phyloP scores from a whole-genome alignment of 2,329 filamentous ascomycete species.

The Aurifilum marmelostoma region DNA sequence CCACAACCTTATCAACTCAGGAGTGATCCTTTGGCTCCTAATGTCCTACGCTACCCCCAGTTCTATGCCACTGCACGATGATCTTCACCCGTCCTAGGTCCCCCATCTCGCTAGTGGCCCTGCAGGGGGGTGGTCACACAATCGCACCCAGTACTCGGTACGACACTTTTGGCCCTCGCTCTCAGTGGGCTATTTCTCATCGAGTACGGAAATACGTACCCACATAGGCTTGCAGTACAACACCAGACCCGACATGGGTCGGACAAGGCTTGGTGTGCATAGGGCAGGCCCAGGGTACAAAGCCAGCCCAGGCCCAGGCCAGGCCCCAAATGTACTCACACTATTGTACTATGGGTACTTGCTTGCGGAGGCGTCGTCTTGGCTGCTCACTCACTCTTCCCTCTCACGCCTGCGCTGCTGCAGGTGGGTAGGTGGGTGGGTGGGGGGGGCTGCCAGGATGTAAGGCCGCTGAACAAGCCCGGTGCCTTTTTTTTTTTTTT shows the following conservation, averaged over 20 bases:
- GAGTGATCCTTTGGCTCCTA: background rate
- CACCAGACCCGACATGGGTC: background rate
- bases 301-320: background rate
- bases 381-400: background rate
- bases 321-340: background rate
- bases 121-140: background rate
- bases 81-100: background rate
- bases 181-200: background rate
- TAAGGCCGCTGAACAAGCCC: background rate
- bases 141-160: background rate
- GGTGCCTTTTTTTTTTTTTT: conserved; percentile 5
- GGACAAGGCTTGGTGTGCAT: background rate
- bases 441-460: background rate
- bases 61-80: background rate
- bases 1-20: conserved; percentile 4
- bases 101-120: background rate
- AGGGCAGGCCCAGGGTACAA: conserved; percentile 1
- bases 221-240: background rate
- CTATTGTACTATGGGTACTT: background rate
- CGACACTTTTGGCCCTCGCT: no score
- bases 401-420: background rate
- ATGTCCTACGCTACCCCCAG: background rate
- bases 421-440: background rate
- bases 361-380: background rate
- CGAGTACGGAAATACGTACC: conserved; percentile 4